Base-by-base conservation (phyloP, 2,329 filamentous ascomycete genomes). In the Berkeleyomyces basicola region DNA sequence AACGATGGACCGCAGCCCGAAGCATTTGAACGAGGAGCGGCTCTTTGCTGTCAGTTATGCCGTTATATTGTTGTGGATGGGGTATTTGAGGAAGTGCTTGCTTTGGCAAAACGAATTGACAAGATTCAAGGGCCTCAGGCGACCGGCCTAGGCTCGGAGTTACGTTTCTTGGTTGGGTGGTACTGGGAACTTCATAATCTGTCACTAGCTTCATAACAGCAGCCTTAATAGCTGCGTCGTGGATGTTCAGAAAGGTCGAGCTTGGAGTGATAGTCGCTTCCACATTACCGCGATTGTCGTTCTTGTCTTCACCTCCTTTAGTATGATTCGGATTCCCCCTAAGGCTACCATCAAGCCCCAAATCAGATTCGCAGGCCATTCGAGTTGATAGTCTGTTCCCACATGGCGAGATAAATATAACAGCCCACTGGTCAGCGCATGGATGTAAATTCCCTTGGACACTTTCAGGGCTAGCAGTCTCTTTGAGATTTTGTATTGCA, bases 391-490 rank as follows among this genome's bases (percentile, higher is more conserved):
- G 75, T 60, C 78, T 78, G 68, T 82, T 84, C 40, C 88, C 88
- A 71, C 90, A 84, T 0, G 82, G 74, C 0, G 87, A 87, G 63
- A 95, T 82, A 68, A 91, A 92, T 7, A 95, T 75, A 5, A 93
- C 85, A 3, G 87, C 82, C 90, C 90, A 95, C 63, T 85, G 79
- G 72, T 95, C 90, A 1, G 86, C 85, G 66, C 88, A 92, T 7
- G 89, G 89, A 68, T 93, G 87, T 62, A 84, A 86, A 11, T 82
- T 77, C 31, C 86, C 87, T 59, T 84, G 82, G 16, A 85, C 77
- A 10, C 77, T 79, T 11, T 90, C 84, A 5, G 76, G 68, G 3
- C 86, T 86, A 7, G 90, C 74, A 4, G 78, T 78, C 57, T 86
- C 82, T 5, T 76, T 79, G 83, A 90, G 84, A 68, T 90, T 86